Base-by-base conservation (phyloP, 352 stramenopile species). In the Globisporangium alternatum region DNA sequence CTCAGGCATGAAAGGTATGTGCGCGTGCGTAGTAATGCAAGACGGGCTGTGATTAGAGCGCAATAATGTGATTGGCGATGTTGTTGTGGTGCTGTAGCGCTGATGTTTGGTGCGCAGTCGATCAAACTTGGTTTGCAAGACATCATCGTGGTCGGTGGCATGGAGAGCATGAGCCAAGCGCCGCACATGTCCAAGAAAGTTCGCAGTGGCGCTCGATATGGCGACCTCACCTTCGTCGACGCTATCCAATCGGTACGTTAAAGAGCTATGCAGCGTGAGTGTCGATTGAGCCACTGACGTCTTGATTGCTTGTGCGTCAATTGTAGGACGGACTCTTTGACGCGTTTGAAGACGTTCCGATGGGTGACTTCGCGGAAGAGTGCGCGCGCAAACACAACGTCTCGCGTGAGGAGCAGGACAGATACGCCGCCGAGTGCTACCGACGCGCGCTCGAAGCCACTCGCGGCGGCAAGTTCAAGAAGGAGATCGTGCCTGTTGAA, bases 121-220 rank as follows among this genome's bases (percentile, higher is more conserved):
- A 96, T 99, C 51, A 85, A 91, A 74, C 71, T 98, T 44, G 91
- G 90, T 2, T 61, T 82, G 52, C 67, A 70, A 2, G 80, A 89
- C 64, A 78, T 96, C 21, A 78, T 98, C 22, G 75, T 98, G 25
- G 89, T 95, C 7, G 96, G 93, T 33, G 72, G 70, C 15, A 97
- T 98, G 79, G 96, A 99, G 78, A 96, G 76, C 71, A 99, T 99
- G 97, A 95, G 78, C 37, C 97, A 99, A 55, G 89, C 93, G 39
- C 97, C 96, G 22, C 92, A 99, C 74, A 62, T 99, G 39, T 84
- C 77, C 25, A 81, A 82, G 54, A 89, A 88, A 52, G 67, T 67
- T 10, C 80, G 96, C 21, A 80, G 68, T 1, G 96, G 95, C 10
- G 86, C 77, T 45, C 77, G 82, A 43, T 89, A 98, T 35, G 96